Base-by-base conservation (phyloP, 78 protist species). In the Chrysochromulina parva region DNA sequence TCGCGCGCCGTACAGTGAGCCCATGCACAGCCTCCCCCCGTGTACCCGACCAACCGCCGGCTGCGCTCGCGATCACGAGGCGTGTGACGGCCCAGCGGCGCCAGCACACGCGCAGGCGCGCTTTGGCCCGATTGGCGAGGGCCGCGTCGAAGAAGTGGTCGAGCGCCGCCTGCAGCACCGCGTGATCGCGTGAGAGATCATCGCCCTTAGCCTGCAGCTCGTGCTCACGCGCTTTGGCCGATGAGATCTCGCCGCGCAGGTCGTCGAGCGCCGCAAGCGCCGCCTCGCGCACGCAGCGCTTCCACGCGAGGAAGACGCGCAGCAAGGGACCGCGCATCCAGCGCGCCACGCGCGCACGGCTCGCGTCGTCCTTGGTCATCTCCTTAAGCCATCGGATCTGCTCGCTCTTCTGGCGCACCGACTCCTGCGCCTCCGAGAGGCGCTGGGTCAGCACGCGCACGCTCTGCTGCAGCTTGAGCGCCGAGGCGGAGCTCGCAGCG, bases 331-430 rank as follows among this genome's bases (percentile, higher is more conserved):
- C 80, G n/a, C 52, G 5, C 20, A 71, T 71, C 80, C 80, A 71
- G 5, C 52, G 6, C 52, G 80, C 4, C n/a, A 71, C 80, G 55
- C 80, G 80, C 80, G 80, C 52, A 52, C 80, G 80, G 52, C 80
- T 3, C 55, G 55, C 52, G n/a, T 71, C 80, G 80, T 38, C 55
- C 52, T 14, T 26, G 13, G 52, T 38, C 80, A 71, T 71, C 80
- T 71, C 80, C 80, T 71, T 71, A 52, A 71, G 80, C 80, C 80
- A 71, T 9, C 80, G 38, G 55, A 71, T 38, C 52, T 71, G 80
- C 52, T 71, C 80, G 80, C 80, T 71, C 80, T 71, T 58, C 62
- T 58, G 62, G 62, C 62, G 62, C 62, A 58, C 62, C 62, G 62
- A 58, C 62, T 71, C 74, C 74, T 67, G 28, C 74, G 74, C 74